phyloP scores from a whole-genome alignment of 176 grass and related monocot genomes.

The Carex littledalei region DNA sequence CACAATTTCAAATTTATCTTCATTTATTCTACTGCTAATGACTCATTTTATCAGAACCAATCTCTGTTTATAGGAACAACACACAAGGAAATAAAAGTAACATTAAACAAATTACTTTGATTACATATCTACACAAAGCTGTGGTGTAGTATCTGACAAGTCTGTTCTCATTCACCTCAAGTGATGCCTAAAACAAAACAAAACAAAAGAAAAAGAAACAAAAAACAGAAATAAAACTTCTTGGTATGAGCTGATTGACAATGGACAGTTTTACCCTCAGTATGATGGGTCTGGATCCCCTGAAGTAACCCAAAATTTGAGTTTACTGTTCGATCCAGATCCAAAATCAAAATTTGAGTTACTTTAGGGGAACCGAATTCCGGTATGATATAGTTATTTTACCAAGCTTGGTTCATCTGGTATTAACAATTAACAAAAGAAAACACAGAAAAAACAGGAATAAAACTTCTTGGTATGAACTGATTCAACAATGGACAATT shows the following conservation, averaged over 20 bases:
- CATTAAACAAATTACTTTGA: neutral
- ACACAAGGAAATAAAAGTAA: neutral
- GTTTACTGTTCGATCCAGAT: no score
- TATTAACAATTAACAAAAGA: neutral
- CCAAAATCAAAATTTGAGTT: no score
- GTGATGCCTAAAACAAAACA: constrained; percentile 14
- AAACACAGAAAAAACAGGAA: no score
- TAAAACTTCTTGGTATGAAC: no score
- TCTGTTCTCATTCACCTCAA: constrained; percentile 10
- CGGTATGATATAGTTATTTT: neutral
- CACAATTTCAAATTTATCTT: neutral
- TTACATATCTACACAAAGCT: neutral
- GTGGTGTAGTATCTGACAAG: neutral
- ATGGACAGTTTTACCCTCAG: neutral
- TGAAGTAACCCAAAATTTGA: no score
- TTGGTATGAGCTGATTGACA: neutral
- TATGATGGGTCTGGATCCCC: no score
- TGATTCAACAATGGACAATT: no score
- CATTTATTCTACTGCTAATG: neutral
- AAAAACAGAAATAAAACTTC: neutral
- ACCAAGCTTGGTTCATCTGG: neutral
- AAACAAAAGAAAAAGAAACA: neutral
- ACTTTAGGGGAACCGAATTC: no score
- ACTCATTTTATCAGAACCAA: neutral
- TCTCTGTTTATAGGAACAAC: neutral